These are phyloP conservation scores for Raddia distichophylla DNA, from an alignment of 176 grass and related monocot species.

Conservation along the genomic window DNA sequence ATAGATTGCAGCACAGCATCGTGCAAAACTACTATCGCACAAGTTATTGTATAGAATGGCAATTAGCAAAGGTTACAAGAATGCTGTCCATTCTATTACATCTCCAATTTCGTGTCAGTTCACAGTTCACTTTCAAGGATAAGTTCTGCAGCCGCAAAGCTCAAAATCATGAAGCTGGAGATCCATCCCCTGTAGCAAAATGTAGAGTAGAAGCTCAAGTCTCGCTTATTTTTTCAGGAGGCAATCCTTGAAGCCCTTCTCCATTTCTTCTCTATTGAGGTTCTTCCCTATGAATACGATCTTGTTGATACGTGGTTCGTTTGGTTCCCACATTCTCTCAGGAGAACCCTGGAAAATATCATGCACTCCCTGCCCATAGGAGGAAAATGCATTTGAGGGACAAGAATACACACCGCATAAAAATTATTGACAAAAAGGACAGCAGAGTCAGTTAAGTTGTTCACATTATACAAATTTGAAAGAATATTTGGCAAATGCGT, in stretches of 20 bases:
- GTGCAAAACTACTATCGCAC: background rate
- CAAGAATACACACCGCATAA: background rate
- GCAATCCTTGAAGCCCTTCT: constrained; percentile 92
- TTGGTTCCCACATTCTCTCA: constrained; percentile 78
- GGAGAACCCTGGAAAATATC: constrained; percentile 99
- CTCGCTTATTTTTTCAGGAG: constrained; percentile 45
- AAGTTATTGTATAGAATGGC: background rate
- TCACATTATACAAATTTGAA: background rate
- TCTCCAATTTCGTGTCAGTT: background rate
- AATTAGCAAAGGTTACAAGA: background rate
- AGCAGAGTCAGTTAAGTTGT: background rate
- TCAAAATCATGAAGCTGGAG: constrained; percentile 71
- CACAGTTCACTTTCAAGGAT: constrained; percentile 8
- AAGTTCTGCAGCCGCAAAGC: constrained; percentile 53
- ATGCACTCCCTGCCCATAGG: constrained; percentile 71
- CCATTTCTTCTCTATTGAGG: constrained; percentile 77
- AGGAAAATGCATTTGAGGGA: constrained; percentile 3
- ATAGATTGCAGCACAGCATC: background rate
- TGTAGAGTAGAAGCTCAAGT: background rate
- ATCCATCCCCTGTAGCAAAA: constrained; percentile 12
- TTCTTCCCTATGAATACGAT: constrained; percentile 98
- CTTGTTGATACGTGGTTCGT: constrained; percentile 88
- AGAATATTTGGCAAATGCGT: background rate
- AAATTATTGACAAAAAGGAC: background rate
- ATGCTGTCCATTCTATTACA: background rate